Percentiles rank a stretch among this genome's conserved stretches.
Conservation (phyloP, 2,329 filamentous ascomycete genomes). For the Fusarium buharicum region DNA sequence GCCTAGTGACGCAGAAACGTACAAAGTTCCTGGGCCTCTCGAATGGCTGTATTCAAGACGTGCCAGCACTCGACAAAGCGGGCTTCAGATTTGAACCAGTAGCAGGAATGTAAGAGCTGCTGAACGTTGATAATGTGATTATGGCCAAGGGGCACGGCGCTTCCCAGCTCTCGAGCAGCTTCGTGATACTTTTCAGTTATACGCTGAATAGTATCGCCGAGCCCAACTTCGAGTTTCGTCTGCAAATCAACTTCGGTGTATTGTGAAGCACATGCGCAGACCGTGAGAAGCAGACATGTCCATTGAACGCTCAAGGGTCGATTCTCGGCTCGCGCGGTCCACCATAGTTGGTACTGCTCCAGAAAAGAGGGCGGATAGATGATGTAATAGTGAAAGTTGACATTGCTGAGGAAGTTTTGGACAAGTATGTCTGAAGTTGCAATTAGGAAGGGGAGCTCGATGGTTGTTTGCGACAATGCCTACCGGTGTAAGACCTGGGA, state of each 20-base stretch:
- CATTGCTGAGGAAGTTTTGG: slow-evolving; percentile 52
- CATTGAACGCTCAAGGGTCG: slow-evolving; percentile 51
- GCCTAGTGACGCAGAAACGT: background rate
- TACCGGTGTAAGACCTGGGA: slow-evolving; percentile 50
- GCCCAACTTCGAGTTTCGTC: slow-evolving; percentile 47
- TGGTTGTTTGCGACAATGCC: slow-evolving; percentile 10
- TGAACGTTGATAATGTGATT: slow-evolving; percentile 51
- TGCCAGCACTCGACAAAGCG: slow-evolving; percentile 54
- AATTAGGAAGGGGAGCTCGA: slow-evolving; percentile 10
- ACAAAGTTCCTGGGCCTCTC: slow-evolving; percentile 53
- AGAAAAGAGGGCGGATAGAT: slow-evolving; percentile 51
- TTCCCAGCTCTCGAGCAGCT: slow-evolving; percentile 48
- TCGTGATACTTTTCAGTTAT: slow-evolving; percentile 50
- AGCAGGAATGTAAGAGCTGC: slow-evolving; percentile 51
- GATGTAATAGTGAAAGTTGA: slow-evolving; percentile 55
- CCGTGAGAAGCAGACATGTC: slow-evolving; percentile 53
- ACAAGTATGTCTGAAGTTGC: slow-evolving; percentile 49
- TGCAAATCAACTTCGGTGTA: slow-evolving; percentile 48
- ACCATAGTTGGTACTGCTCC: slow-evolving; percentile 53
- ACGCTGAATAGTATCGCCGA: slow-evolving; percentile 44
- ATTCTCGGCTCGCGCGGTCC: slow-evolving; percentile 45
- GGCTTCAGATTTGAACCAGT: slow-evolving; percentile 53
- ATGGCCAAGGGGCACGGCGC: slow-evolving; percentile 48
- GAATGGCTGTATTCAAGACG: slow-evolving; percentile 50
- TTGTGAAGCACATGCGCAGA: slow-evolving; percentile 53